Base-by-base conservation (phyloP, 2,329 filamentous ascomycete genomes). In the Cladobotryum protrusum region DNA sequence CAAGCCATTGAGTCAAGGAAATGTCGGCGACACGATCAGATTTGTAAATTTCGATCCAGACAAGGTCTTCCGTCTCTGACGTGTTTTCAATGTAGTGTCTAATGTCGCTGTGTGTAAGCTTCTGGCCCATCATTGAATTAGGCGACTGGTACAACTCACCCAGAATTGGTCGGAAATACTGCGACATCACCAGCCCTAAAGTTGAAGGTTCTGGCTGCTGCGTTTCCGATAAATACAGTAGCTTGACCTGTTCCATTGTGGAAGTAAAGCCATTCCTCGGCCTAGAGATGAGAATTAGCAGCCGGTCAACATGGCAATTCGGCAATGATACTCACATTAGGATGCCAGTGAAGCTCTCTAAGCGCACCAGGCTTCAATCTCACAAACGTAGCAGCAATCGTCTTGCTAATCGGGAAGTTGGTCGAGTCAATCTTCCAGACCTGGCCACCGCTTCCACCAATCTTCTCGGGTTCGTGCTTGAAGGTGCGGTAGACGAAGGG, bases 251-350 rank as follows among this genome's bases (percentile, higher is more conserved):
- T 65, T 19, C 83, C 84, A 52, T 77, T 70, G 61, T 85, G 81
- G 68, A 87, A 87, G 66, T 86, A 87, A 2, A 87, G 65, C 83
- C 84, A 87, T 62, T 87, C 83, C 57, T 86, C 81, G 5, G 80
- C 79, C 78, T 83, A 12, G 20, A 34, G 51, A 11, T 14, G 17
- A 14, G 18, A n/a, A 18, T 29, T 46, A 19, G 17, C 2, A 13
- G n/a, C 39, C n/a, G 24, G 13, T 42, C 8, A 19, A 1, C n/a
- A 33, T 13, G 12, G 35, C 2, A 12, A 29, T 1, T 15, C 3
- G 18, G 4, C 13, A 29, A 4, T 11, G 24, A n/a, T n/a, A 46
- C 75, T 66, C 62, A 82, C 79, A 59, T 82, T 86, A 2, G 82
- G 83, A 61, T 86, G 82, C 84, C 83, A 87, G 59, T 86, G 83